Percentiles rank a stretch among this genome's conserved stretches.
Conservation (phyloP, 176 grass and related monocot species). For the Carex cristatella region DNA sequence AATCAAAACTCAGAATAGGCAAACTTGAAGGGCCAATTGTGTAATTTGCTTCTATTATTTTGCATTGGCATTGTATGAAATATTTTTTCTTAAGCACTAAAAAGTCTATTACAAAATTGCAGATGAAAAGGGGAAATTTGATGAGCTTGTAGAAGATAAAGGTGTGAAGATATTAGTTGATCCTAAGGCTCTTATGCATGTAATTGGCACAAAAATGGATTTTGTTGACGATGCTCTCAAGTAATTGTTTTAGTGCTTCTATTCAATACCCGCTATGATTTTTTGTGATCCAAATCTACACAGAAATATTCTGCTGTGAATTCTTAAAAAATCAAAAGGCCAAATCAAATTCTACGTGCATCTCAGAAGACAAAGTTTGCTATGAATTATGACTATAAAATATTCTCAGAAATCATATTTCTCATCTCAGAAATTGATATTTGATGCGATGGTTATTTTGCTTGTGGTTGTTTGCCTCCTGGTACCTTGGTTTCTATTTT, state of each 20-base stretch:
- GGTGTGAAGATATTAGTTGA: slow-evolving; percentile 91
- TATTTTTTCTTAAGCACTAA: not conserved
- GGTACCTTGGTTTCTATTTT: too few relatives aligned
- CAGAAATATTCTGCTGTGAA: too few relatives aligned
- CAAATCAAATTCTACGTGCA: too few relatives aligned
- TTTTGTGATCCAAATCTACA: too few relatives aligned
- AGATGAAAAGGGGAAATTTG: slow-evolving; percentile 90
- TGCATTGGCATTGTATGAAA: not conserved
- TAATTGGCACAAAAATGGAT: slow-evolving; percentile 92
- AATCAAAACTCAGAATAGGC: not conserved
- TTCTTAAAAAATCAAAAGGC: too few relatives aligned
- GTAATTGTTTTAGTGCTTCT: slow-evolving; percentile 26
- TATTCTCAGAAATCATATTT: too few relatives aligned
- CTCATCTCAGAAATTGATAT: too few relatives aligned
- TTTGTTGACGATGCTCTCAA: slow-evolving; percentile 62
- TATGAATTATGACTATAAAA: too few relatives aligned
- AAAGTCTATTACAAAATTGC: slow-evolving; percentile 6
- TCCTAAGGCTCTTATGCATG: slow-evolving; percentile 92
- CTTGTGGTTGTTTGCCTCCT: too few relatives aligned
- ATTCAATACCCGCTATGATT: too few relatives aligned
- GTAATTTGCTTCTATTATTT: not conserved
- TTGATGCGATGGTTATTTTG: too few relatives aligned
- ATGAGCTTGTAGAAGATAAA: slow-evolving; percentile 75
- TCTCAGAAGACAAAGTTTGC: too few relatives aligned
- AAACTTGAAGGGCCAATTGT: not conserved